A percentile compares a stretch with the other conserved stretches of the same genome.
phyloP scores from a whole-genome alignment of 2,329 filamentous ascomycete species.

The Aphanoascus verrucosus region DNA sequence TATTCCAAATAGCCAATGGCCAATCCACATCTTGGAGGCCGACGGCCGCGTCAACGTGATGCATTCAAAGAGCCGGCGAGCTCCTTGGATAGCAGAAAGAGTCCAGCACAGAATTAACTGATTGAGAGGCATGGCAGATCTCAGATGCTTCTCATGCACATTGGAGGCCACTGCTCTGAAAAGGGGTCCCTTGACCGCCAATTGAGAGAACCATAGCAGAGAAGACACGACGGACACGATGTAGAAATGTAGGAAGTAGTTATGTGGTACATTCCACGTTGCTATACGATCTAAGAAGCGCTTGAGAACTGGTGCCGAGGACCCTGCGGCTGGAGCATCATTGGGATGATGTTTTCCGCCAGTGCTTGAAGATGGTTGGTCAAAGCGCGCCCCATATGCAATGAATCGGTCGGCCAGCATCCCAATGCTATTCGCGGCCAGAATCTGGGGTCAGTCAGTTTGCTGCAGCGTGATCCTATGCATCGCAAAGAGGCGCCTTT shows the following conservation, averaged over 20 bases:
- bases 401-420: slow-evolving; percentile 47
- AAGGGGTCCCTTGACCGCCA: slow-evolving; percentile 44
- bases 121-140: slow-evolving; percentile 45
- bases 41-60: slow-evolving; percentile 54
- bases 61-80: slow-evolving; percentile 67
- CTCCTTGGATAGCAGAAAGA: slow-evolving; percentile 65
- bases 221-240: slow-evolving; percentile 58
- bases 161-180: slow-evolving; percentile 42
- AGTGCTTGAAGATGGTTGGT: slow-evolving; percentile 16
- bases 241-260: slow-evolving; percentile 87
- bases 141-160: slow-evolving; percentile 28
- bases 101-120: slow-evolving; percentile 58
- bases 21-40: slow-evolving; percentile 69
- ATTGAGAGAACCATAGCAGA: slow-evolving; percentile 61
- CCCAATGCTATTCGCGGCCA: slow-evolving; percentile 43
- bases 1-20: slow-evolving; percentile 71
- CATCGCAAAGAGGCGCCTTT: neutral
- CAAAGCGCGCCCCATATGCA: slow-evolving; percentile 48
- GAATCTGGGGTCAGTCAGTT: slow-evolving; percentile 26
- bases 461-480: neutral
- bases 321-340: neutral
- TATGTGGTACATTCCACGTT: slow-evolving; percentile 62
- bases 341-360: slow-evolving; percentile 7
- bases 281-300: slow-evolving; percentile 42
- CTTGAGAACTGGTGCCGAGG: slow-evolving; percentile 9